Evolutionary conservation across 441 rosid species (phyloP), one percentile per base, ranked within the genome.

Genomic region (Adansonia madagascariensis): DNA sequence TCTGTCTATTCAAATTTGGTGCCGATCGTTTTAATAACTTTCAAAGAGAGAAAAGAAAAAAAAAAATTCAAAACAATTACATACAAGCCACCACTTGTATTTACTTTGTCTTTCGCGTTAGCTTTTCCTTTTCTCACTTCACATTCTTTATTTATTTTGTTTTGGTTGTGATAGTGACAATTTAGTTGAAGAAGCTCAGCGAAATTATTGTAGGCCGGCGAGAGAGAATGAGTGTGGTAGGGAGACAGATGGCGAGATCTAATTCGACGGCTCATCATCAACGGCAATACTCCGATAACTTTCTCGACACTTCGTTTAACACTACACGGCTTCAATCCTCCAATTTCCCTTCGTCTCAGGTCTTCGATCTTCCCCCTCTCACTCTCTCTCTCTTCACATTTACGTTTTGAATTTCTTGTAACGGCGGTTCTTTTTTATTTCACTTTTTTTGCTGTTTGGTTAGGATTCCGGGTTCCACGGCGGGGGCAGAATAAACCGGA

Each of bases 251-350:
- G 77, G 76, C 85, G 76, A 83, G 87, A 83, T 84, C 89, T 73
- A 75, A 65, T 75, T 46, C 87, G 43, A 79, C 86, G 64, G 81
- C 78, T 76, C 88, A 75, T 53, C 93, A 91, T 73, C 89, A 87
- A 64, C 87, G 88, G 20, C 91, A 91, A 77, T 87, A 85, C 79
- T 87, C 90, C 22, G 90, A 88, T 50, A 86, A 83, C 85, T 86
- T 88, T 78, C 78, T 86, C 3, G 85, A 86, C 74, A 46, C 79
- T 0, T 75, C 84, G 60, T 71, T 76, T 44, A 79, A 31, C 47
- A 69, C 83, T 57, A 83, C 75, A 82, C 84, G 88, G 88, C 78
- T 83, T 18, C 88, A 83, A 39, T 84, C 88, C 1, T 55, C 86
- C 1, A 79, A 49, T 44, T 68, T 75, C 66, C 31, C 74, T 69